phyloP scores from a whole-genome alignment of 495 filamentous ascomycete species.

The Pseudoneurospora amorphoporcata region DNA sequence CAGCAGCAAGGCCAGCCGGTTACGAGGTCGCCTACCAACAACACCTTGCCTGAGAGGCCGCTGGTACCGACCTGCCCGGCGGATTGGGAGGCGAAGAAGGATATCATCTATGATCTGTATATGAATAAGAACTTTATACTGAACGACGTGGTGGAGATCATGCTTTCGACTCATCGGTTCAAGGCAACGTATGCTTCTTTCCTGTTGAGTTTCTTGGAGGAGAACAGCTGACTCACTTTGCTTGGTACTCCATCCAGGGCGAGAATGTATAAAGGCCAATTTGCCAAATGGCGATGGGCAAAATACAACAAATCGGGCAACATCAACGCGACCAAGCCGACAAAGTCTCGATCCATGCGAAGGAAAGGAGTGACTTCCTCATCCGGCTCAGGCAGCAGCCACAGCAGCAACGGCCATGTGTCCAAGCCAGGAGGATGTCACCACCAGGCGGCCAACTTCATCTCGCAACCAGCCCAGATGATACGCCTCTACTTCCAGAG shows the following conservation, averaged over 20 bases:
- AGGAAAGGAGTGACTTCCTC: neutral
- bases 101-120: constrained; percentile 20
- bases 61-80: constrained; percentile 22
- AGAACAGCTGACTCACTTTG: neutral
- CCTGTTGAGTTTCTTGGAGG: neutral
- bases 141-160: constrained; percentile 26
- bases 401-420: neutral
- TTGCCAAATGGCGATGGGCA: constrained; percentile 25
- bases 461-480: neutral
- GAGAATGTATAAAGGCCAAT: constrained; percentile 29
- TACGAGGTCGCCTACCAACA: neutral
- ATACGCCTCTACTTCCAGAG: constrained; percentile 1
- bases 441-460: neutral
- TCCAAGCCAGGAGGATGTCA: neutral
- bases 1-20: neutral
- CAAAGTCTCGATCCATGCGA: constrained; percentile 1
- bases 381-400: neutral
- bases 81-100: constrained; percentile 25
- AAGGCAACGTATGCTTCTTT: constrained; percentile 21
- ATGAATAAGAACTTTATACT: constrained; percentile 25
- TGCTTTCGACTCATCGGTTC: constrained; percentile 21
- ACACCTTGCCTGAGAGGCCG: constrained; percentile 5
- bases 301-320: constrained; percentile 24
- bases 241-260: constrained; percentile 6
- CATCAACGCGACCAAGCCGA: neutral